Evolutionary conservation across 2,329 filamentous ascomycete species (phyloP), one percentile per base, ranked within the genome.

Genomic region (Ophiocordyceps sinensis): DNA sequence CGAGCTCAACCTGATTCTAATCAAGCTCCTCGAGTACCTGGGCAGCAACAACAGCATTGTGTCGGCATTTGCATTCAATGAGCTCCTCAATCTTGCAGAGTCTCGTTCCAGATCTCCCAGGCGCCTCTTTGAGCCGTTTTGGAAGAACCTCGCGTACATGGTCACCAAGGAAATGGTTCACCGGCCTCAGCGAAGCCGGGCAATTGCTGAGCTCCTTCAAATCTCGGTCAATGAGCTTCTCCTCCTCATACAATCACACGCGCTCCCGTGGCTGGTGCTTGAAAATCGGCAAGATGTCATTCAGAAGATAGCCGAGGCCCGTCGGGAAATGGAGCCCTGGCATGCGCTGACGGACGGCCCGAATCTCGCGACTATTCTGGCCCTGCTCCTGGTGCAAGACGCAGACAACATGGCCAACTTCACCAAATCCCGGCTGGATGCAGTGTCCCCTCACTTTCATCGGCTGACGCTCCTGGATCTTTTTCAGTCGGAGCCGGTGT

Each of bases 221-320:
- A 80, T 86, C 53, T 81, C 76, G 32, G 73, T 93, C 9, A 70
- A 78, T 36, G 77, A 84, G 40, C 77, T 96, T 36, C 68, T 95
- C 10, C 61, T 82, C 13, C 61, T 81, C 15, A 84, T 89, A 9
- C 87, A 95, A 56, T 71, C 76, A 13, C 76, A 91, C 51, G 88
- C 88, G 8, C 61, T 98, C 9, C 91, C 93, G 1, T 87, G 85
- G 62, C 70, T 98, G 15, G 84, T 98, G 3, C 65, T 94, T 32
- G 80, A 76, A 35, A 82, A 81, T 53, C 82, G 82, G 51, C 72
- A 71, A 43, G 85, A 94, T 43, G 73, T 93, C 14, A 80, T 98
- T 34, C 73, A 81, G 50, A 81, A 79, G 46, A 85, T 98, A 49
- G 84, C 86, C 1, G 75, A 82, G 49, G 85, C 83, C 40, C 78